phyloP scores from a whole-genome alignment of 1,139 yeast genomes.

The Geotrichum phurueaensis region DNA sequence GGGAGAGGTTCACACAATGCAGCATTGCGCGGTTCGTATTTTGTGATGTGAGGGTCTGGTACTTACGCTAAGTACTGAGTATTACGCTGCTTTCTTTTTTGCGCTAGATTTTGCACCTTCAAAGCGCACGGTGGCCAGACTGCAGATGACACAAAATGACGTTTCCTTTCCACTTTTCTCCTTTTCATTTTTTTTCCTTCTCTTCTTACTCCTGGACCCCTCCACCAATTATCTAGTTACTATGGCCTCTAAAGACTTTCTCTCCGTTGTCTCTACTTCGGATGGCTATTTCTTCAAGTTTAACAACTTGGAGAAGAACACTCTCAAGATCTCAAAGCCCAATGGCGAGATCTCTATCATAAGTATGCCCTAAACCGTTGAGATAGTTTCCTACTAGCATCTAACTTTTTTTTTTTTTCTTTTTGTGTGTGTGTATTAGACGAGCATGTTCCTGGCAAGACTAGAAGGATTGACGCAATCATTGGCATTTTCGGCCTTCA shows the following conservation, averaged over 20 bases:
- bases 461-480: conserved; percentile 50
- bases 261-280: conserved; percentile 14
- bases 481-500: conserved; percentile 65
- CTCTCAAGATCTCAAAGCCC: conserved; percentile 11
- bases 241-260: conserved; percentile 6
- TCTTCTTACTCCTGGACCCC: not conserved
- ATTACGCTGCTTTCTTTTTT: not conserved
- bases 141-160: not conserved
- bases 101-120: not conserved
- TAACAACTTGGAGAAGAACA: not conserved
- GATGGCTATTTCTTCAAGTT: conserved; percentile 16
- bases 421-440: not conserved
- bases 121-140: not conserved
- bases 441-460: conserved; percentile 19
- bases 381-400: not conserved
- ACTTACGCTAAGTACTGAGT: not conserved
- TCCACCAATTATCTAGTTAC: not conserved
- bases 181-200: not conserved
- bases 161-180: not conserved
- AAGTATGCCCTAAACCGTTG: conserved; percentile 5
- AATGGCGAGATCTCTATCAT: conserved; percentile 12
- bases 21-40: not conserved
- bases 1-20: not conserved
- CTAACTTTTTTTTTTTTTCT: not conserved
- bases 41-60: not conserved